These are phyloP conservation scores for Neofusicoccum umdonicola DNA, from an alignment of 2,329 filamentous ascomycete genomes.

Conservation along the genomic window DNA sequence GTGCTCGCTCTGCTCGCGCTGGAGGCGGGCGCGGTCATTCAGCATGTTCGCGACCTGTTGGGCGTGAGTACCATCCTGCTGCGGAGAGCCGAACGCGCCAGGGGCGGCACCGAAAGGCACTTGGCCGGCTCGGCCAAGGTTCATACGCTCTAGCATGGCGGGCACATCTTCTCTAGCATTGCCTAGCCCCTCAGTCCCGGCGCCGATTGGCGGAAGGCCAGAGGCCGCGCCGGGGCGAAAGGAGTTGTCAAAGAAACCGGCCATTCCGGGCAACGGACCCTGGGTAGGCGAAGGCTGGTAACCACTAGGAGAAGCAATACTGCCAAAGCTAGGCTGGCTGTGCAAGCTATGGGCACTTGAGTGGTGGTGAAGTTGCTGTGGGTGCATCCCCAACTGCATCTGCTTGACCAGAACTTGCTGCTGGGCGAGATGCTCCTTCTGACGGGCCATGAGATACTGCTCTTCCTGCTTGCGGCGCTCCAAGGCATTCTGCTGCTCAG, in stretches of 20 bases:
- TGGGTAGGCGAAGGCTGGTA: conserved; percentile 62
- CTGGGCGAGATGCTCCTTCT: conserved; percentile 87
- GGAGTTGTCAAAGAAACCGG: conserved; percentile 67
- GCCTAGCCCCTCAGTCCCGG: conserved; percentile 43
- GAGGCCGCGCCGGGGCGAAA: conserved; percentile 41
- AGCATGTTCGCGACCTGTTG: conserved; percentile 61
- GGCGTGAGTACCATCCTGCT: conserved; percentile 49
- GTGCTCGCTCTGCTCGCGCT: conserved; percentile 61
- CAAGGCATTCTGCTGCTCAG: conserved; percentile 95
- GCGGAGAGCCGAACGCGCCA: conserved; percentile 47
- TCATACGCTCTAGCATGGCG: conserved; percentile 64
- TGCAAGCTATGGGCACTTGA: conserved; percentile 94
- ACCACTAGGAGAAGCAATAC: conserved; percentile 81
- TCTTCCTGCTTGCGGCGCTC: conserved; percentile 97
- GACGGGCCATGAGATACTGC: conserved; percentile 92
- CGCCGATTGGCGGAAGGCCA: conserved; percentile 46
- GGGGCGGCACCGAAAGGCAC: conserved; percentile 46
- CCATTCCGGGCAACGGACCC: conserved; percentile 43
- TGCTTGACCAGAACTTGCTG: conserved; percentile 75
- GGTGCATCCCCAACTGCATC: conserved; percentile 56
- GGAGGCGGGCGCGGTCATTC: conserved; percentile 58
- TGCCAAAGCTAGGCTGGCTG: conserved; percentile 94
- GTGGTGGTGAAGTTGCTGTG: conserved; percentile 79
- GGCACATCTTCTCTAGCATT: conserved; percentile 67
- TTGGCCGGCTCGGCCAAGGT: conserved; percentile 52